phyloP scores from a whole-genome alignment of 345 rosid genomes.

The Eucalyptus erythrocorys region DNA sequence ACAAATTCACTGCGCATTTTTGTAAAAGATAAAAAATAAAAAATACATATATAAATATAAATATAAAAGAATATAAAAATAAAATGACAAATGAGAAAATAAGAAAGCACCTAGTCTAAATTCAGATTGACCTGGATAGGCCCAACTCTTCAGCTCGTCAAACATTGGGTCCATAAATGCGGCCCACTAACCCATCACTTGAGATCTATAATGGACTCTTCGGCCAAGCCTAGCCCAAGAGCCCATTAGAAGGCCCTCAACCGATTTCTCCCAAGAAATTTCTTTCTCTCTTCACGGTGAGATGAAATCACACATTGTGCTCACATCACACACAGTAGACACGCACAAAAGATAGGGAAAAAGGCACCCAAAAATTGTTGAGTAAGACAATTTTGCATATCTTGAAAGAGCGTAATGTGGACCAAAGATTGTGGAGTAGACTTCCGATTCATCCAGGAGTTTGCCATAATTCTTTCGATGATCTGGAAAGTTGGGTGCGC shows the following conservation, averaged over 20 bases:
- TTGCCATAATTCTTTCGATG: neutral
- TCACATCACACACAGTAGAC: too few species aligned
- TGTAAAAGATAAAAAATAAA: neutral
- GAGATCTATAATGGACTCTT: neutral
- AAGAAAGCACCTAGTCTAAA: neutral
- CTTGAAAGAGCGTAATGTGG: neutral
- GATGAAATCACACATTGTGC: too few species aligned
- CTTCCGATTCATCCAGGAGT: neutral
- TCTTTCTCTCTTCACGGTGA: too few species aligned
- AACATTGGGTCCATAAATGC: neutral
- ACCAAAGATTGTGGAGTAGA: neutral
- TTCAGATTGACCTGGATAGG: neutral
- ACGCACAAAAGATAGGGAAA: too few species aligned
- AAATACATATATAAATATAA: neutral
- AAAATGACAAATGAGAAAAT: neutral
- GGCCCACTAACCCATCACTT: neutral
- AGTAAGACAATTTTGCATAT: too few species aligned
- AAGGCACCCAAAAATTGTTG: too few species aligned
- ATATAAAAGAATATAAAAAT: neutral
- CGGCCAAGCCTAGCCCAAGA: neutral
- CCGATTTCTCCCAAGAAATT: too few species aligned
- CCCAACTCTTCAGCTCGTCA: neutral
- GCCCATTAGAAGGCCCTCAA: neutral
- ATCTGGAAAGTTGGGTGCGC: neutral
- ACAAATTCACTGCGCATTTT: neutral